These are phyloP conservation scores for Tremella mesenterica DNA, from an alignment of 768 basidiomycete genomes.

Conservation along the genomic window DNA sequence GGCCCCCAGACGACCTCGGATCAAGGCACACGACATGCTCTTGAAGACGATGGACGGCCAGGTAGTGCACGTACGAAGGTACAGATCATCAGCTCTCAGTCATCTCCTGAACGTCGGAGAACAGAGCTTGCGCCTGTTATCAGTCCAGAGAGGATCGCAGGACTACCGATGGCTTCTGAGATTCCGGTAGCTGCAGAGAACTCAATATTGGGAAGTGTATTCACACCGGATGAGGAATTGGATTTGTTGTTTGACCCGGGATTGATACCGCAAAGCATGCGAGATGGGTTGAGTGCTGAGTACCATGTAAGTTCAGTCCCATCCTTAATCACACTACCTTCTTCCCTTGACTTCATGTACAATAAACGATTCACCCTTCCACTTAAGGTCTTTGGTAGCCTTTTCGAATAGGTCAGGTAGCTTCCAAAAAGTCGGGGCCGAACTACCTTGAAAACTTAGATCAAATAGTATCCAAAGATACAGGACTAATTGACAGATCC, in stretches of 20 bases:
- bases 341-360: too few relatives aligned
- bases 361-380: not conserved
- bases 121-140: not conserved
- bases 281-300: conserved; percentile 54
- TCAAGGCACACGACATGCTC: conserved; percentile 20
- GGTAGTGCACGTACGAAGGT: conserved; percentile 31
- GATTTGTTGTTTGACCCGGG: conserved; percentile 69
- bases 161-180: not conserved
- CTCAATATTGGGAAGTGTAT: conserved; percentile 15
- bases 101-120: not conserved
- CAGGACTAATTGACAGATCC: conserved; percentile 39
- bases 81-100: conserved; percentile 12
- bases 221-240: conserved; percentile 59
- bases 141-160: not conserved
- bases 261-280: conserved; percentile 61
- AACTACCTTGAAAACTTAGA: not conserved
- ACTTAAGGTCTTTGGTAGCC: not conserved
- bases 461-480: not conserved
- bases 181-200: too few relatives aligned
- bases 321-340: conserved; percentile 46
- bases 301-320: conserved; percentile 60
- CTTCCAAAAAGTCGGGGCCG: not conserved
- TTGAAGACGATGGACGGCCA: conserved; percentile 8
- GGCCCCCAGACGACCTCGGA: conserved; percentile 3
- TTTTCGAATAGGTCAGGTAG: too few relatives aligned